A percentile compares a stretch with the other conserved stretches of the same genome.
phyloP scores from a whole-genome alignment of 306 rosid species.

The Albizia julibrissin region DNA sequence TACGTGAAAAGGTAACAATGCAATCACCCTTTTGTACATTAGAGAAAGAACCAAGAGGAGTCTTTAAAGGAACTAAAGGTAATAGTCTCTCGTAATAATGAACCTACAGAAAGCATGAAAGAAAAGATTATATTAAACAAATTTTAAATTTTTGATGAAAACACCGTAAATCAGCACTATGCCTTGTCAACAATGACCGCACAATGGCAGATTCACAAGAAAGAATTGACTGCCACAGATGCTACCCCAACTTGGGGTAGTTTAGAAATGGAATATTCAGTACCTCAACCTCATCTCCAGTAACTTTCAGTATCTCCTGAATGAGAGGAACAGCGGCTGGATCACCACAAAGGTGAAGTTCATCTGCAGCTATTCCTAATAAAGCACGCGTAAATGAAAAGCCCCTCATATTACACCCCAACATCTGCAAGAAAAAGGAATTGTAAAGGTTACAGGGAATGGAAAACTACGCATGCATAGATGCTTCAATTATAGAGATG shows the following conservation, averaged over 20 bases:
- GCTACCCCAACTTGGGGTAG: background rate
- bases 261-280: slow-evolving; percentile 11
- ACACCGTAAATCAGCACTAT: slow-evolving; percentile 27
- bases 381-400: slow-evolving; percentile 89
- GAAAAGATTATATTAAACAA: slow-evolving; percentile 16
- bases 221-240: slow-evolving; percentile 8
- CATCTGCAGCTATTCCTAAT: slow-evolving; percentile 89
- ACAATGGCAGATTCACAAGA: slow-evolving; percentile 18
- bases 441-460: slow-evolving; percentile 12
- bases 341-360: slow-evolving; percentile 97
- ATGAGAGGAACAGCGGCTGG: slow-evolving; percentile 85
- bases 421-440: slow-evolving; percentile 61
- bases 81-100: slow-evolving; percentile 78
- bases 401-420: slow-evolving; percentile 84
- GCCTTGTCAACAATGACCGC: slow-evolving; percentile 26
- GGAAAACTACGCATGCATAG: slow-evolving; percentile 7
- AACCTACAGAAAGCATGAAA: slow-evolving; percentile 52
- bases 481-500: slow-evolving; percentile 28
- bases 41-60: slow-evolving; percentile 78
- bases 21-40: slow-evolving; percentile 82
- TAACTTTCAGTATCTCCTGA: slow-evolving; percentile 76
- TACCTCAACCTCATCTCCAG: slow-evolving; percentile 87
- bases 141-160: slow-evolving; percentile 24
- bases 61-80: slow-evolving; percentile 74
- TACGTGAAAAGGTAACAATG: slow-evolving; percentile 85